Evolutionary conservation across 2,329 filamentous ascomycete genomes (phyloP), one percentile per base, ranked within the genome.

Genomic region (Leptoxyphium fumago): DNA sequence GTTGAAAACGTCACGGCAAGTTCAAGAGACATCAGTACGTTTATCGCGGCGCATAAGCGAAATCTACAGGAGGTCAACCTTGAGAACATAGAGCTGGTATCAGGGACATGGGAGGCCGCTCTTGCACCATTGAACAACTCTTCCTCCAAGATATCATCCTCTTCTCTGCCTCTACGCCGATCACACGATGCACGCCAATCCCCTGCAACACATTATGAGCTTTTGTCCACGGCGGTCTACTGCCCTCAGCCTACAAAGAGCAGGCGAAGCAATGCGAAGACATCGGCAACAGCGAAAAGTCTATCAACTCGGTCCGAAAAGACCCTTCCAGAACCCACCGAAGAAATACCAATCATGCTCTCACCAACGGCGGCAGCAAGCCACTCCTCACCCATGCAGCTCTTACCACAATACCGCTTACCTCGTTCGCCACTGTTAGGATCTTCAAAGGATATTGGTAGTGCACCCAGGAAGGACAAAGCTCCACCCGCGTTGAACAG

Each of bases 41-140:
- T 94, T 48, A 78, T 91, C 46, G 64, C 69, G 41, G 66, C 69
- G 10, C 84, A 94, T 63, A 73, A 76, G 28, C 67, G 69, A 44
- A 80, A 77, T 1, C 75, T 93, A 39, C 72, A 74, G 50, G 82
- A 89, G 56, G 85, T 89, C 56, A 80, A 86, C 59, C 86, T 93
- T 60, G 79, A 87, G 57, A 79, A 84, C 49, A 78, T 88, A 14
- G 69, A 74, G 28, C 72, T 94, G 38, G 71, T 77, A 42, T 72
- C 75, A 47, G 85, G 82, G 26, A 80, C 71, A 45, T 94, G 85
- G 85, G 82, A 91, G 46, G 80, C 87, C 28, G 85, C 84, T 0
- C 72, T 94, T n/a, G 75, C 78, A 34, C 82, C 83, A 1, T 66
- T 93, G 45, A 77, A 26, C 21, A 26, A 26, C 4, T 26, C 21